A percentile compares a stretch with the other conserved stretches of the same genome.
These are phyloP conservation scores for Apiospora phragmitis DNA, from an alignment of 2,329 filamentous ascomycete species.

Conservation along the genomic window DNA sequence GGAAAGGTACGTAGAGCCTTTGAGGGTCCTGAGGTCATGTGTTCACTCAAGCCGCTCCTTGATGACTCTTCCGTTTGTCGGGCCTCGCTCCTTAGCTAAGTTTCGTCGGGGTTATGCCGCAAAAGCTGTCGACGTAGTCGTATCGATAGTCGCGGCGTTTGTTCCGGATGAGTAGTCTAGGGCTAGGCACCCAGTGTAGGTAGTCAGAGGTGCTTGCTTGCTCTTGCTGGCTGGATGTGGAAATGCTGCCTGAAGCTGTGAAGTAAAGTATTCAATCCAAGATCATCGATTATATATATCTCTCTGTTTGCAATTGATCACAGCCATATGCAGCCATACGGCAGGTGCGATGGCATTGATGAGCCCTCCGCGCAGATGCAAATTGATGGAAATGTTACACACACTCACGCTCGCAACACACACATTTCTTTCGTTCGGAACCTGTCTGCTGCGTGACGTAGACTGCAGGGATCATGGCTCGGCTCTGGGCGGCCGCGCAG, in stretches of 20 bases:
- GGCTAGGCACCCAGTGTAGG: background rate
- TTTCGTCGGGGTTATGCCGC: conserved; percentile 6
- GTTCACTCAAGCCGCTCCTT: background rate
- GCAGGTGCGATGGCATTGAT: background rate
- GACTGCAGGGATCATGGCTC: background rate
- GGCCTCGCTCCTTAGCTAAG: background rate
- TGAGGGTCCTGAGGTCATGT: conserved; percentile 6
- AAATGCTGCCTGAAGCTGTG: background rate
- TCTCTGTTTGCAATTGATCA: background rate
- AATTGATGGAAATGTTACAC: background rate
- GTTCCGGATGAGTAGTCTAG: background rate
- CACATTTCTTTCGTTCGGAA: background rate
- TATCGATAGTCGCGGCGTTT: background rate
- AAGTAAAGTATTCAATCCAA: too few species aligned
- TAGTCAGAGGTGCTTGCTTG: background rate
- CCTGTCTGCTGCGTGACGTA: background rate
- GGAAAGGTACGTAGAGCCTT: background rate
- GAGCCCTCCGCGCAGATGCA: background rate
- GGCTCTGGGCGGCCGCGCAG: background rate
- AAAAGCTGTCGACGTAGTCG: background rate
- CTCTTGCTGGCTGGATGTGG: background rate
- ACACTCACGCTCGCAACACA: background rate
- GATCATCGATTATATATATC: background rate
- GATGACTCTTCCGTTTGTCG: conserved; percentile 2
- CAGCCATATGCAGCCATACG: too few species aligned